Base-by-base conservation (phyloP, 352 stramenopile species). In the Pseudoperonospora humuli region DNA sequence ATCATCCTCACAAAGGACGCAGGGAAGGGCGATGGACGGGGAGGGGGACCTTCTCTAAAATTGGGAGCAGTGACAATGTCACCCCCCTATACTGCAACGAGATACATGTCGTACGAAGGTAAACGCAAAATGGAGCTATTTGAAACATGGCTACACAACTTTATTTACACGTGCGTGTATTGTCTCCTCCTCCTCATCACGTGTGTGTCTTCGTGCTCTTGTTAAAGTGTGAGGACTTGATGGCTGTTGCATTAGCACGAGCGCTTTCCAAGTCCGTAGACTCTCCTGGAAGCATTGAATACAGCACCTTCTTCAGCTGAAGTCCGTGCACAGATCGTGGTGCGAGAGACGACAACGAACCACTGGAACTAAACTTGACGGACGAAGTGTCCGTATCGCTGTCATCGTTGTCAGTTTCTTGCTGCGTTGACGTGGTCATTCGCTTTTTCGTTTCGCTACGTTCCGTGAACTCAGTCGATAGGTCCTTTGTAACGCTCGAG, bases 281-380 rank as follows among this genome's bases (percentile, higher is more conserved):
- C 13, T 57, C 51, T 5, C 45, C 45, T 7, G 73, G 67, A 7
- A 86, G 39, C 49, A 70, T 75, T 40, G 71, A 62, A 54, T 86
- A 86, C 23, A 79, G 66, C 29, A 66, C 60, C 53, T 80, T 84
- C 42, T 76, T 81, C 15, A 64, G 35, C 28, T 80, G 65, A 32
- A 57, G 31, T 8, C 40, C 45, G 9, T 57, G 42, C 43, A 59
- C 39, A 10, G 57, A 56, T 9, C 42, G 43, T 4, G 53, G 47
- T 1, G 44, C 45, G 40, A 45, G 52, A 2, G 33, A 50, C 5
- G 51, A 54, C 32, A 50, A 28, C 3, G 57, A 62, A 1, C 21
- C 27, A 7, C 48, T 44, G 17, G 36, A 60, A 36, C 42, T 63
- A 33, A 44, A 56, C 5, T 34, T 20, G 5, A 50, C 54, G 3